Base-by-base conservation (phyloP, 805 yeast species). In the Barnettozyma salicaria region DNA sequence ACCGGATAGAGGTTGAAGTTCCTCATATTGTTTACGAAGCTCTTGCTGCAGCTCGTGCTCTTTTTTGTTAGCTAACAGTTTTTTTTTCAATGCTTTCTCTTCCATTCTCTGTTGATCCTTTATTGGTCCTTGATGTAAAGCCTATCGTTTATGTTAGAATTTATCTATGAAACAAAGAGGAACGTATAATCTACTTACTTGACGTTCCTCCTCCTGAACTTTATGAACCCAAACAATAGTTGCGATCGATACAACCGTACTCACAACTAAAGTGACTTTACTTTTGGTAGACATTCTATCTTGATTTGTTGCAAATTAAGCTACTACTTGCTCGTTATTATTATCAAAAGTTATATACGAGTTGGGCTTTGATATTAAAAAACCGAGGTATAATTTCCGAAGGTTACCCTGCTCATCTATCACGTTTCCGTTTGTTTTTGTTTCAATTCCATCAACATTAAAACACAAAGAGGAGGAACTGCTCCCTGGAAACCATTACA, bases 101-200 rank as follows among this genome's bases (percentile, higher is more conserved):
- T 45, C 53, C 55, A 54, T 45, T 39, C 67, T 57, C 51, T 72
- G 72, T 2, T 88, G 87, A 56, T 86, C 96, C 50, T 83, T 83
- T 50, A 83, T 75, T 5, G 95, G 95, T 1, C 96, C 96, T 49
- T 75, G 84, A 51, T 81, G 79, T 31, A 85, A 64, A 2, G 81
- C 79, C 75, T 68, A 19, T n/a, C 4, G 16, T 9, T 16, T 1
- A 7, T 23, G 48, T 44, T 41, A 45, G 47, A 40, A 20, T 30
- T 30, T 17, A 13, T 28, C 17, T 30, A 17, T 5, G 6, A 24
- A 17, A 9, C 9, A 8, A 18, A 14, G n/a, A 8, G 26, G 14
- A 20, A 13, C 16, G n/a, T 13, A 12, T n/a, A 4, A 7, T 17
- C 10, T 7, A 65, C 73, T 42, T 50, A 67, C 74, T 14, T 74